Base-by-base conservation (phyloP, 495 filamentous ascomycete species). In the Tuber microsphaerosporum region DNA sequence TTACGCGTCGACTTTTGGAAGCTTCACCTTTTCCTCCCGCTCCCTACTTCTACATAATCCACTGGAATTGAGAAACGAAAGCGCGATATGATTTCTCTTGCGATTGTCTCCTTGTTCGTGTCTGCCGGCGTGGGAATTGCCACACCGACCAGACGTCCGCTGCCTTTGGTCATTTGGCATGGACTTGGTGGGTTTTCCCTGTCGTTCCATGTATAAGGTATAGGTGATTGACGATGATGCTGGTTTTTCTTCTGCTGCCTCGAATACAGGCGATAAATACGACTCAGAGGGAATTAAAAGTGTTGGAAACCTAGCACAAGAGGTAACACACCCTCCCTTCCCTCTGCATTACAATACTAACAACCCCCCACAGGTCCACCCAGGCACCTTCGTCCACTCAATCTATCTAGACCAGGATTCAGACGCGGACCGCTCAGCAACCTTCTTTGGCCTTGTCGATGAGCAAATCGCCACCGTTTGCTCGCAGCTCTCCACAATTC, bases 101-200 rank as follows among this genome's bases (percentile, higher is more conserved):
- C 56, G 2, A 17, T 31, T 65, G 31, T 65, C 12, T 65, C n/a
- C 14, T 65, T 65, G 12, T 12, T 65, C 56, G 56, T 65, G 56
- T 65, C 56, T 31, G 56, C 26, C 56, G 26, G 56, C 2, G 56
- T 65, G 56, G 56, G 56, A 14, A 16, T 65, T 65, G n/a, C 56
- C 26, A 65, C 56, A 8, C 56, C n/a, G 26, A 65, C n/a, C 12
- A n/a, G 56, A 31, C 56, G 56, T 65, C 56, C 56, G 45, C 87
- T 96, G 46, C 95, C 95, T 0, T 86, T 99, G 26, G 88, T 99
- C 20, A 92, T 98, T 82, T 99, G 95, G 95, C 95, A 99, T 84
- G 94, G 92, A 79, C 87, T 92, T 51, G 90, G 90, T 84, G 81
- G n/a, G 72, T n/a, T 56, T 48, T 12, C 9, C 48, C 48, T 7